Evolutionary conservation across 192 early-diverging fungal genomes (phyloP).

Genomic region (Dimargaris cristalligena): DNA sequence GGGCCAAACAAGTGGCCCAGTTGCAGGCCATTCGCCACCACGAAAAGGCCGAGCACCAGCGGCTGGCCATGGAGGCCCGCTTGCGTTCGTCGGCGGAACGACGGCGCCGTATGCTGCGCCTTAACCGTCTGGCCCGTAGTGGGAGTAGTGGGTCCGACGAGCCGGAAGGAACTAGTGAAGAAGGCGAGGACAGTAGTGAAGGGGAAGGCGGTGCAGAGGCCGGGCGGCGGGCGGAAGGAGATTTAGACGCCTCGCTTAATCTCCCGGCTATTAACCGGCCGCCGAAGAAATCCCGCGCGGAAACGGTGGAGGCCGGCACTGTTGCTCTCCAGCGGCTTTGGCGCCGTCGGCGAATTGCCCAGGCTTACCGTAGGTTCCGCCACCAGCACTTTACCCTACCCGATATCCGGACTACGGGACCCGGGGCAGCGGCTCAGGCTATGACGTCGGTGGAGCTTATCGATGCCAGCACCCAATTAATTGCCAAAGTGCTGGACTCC

Average conservation of each 20-base stretch:
- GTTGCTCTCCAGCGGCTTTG: not conserved
- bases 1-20: conserved; percentile 3
- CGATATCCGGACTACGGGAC: not conserved
- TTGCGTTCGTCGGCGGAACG: not conserved
- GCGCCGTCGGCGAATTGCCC: not conserved
- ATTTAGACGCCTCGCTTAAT: not conserved
- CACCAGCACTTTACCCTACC: not conserved
- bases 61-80: not conserved
- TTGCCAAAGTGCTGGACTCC: not conserved
- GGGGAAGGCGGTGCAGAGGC: not conserved
- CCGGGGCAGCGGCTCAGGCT: not conserved
- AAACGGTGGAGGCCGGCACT: not conserved
- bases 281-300: not conserved
- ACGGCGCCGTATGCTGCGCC: not conserved
- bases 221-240: not conserved
- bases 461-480: not conserved
- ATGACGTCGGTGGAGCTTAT: not conserved
- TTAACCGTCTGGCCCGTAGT: not conserved
- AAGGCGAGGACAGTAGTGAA: not conserved
- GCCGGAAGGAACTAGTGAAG: not conserved
- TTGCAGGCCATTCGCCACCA: conserved; percentile 5
- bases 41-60: not conserved
- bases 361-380: not conserved
- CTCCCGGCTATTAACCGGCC: not conserved
- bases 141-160: not conserved